A percentile compares a stretch with the other conserved stretches of the same genome.
These are phyloP conservation scores for Exophiala sp. DNA, from an alignment of 2,329 filamentous ascomycete species.

Conservation along the genomic window DNA sequence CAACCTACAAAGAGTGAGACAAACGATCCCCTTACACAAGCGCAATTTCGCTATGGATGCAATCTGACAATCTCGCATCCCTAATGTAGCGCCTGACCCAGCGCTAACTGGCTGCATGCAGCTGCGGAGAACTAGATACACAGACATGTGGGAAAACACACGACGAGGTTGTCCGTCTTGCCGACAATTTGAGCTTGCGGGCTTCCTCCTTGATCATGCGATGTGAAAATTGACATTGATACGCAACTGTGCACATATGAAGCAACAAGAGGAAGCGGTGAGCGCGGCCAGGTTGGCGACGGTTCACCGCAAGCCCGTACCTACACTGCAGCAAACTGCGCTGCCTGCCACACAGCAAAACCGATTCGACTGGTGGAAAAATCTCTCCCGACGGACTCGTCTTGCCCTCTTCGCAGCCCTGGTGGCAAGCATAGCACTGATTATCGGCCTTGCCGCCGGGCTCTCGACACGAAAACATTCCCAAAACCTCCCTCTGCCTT, in stretches of 20 bases:
- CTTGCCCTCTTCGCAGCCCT: conserved; percentile 19
- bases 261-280: conserved; percentile 11
- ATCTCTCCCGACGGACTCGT: conserved; percentile 12
- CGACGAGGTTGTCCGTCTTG: too few species aligned
- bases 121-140: too few species aligned
- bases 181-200: too few species aligned
- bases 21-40: background rate
- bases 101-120: too few species aligned
- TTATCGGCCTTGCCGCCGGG: conserved; percentile 25
- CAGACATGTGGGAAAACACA: too few species aligned
- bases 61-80: background rate
- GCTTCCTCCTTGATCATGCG: too few species aligned
- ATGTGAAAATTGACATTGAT: too few species aligned
- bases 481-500: conserved; percentile 51
- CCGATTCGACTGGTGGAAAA: conserved; percentile 19
- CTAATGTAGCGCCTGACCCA: too few species aligned
- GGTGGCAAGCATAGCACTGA: conserved; percentile 19
- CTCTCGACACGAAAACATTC: conserved; percentile 20
- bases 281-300: conserved; percentile 13
- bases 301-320: conserved; percentile 20
- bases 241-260: conserved; percentile 7
- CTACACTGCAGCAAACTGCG: conserved; percentile 1
- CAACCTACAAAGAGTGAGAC: conserved; percentile 3
- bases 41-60: background rate
- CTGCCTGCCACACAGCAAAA: background rate